Evolutionary conservation across 2,329 filamentous ascomycete genomes (phyloP).

Genomic region (Penicillium sp.): DNA sequence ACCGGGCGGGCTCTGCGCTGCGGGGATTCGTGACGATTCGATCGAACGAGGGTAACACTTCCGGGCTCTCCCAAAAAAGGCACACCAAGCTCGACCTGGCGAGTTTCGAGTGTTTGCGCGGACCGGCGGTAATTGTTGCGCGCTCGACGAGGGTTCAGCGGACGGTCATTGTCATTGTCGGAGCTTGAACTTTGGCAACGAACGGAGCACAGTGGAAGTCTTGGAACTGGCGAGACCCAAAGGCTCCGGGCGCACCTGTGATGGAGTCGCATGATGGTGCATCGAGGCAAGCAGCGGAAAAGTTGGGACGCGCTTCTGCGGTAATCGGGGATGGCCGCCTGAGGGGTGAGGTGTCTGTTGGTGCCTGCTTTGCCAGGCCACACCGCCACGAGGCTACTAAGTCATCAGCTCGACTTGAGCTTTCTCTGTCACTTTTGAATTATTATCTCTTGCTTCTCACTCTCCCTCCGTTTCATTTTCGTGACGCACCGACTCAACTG

Average conservation of each 20-base stretch:
- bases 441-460: no score
- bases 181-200: slow-evolving; percentile 14
- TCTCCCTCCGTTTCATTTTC: no score
- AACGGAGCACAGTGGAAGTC: background rate
- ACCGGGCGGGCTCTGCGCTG: background rate
- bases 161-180: background rate
- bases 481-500: no score
- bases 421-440: no score
- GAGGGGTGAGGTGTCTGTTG: no score
- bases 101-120: background rate
- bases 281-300: background rate
- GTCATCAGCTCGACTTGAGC: no score
- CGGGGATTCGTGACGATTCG: background rate
- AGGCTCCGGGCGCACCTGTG: background rate
- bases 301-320: background rate
- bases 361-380: no score
- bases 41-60: background rate
- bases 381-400: no score
- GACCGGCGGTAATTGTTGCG: background rate
- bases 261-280: slow-evolving; percentile 15
- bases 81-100: slow-evolving; percentile 34
- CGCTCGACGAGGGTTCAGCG: background rate
- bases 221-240: background rate
- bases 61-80: slow-evolving; percentile 42
- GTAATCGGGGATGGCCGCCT: background rate